Base-by-base conservation (phyloP, 1,139 yeast species). In the Protomyces pachydermus region DNA sequence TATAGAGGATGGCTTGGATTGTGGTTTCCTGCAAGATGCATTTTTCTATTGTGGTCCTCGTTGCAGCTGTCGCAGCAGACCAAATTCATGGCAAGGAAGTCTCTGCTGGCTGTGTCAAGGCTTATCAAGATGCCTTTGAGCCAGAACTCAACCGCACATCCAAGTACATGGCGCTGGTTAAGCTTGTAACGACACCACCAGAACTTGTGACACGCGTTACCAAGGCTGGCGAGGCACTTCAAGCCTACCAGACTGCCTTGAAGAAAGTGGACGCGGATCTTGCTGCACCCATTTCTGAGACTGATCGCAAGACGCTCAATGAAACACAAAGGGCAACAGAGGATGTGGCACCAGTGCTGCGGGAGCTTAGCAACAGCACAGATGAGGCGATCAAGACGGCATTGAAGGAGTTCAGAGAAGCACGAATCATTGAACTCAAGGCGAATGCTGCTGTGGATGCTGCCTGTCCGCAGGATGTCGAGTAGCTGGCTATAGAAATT, bases 51-150 rank as follows among this genome's bases (percentile, higher is more conserved):
- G 4, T 37, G 23, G 10, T 42, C 8, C 48, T 42, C 12, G 9
- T 18, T 16, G 25, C 25, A 16, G 18, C 14, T 20, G 48, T n/a
- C 5, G 48, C 48, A 10, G 48, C 25, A 18, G 48, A 42, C 9
- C 45, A 56, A 37, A 56, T 56, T 14, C 60, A 56, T 20, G 60
- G 60, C 51, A 56, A 56, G 48, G 60, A 56, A 12, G 60, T 56
- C 35, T 34, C 60, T 56, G 46, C 42, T 46, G 23, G 16, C 20
- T 45, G 60, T 35, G 28, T 32, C 18, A 18, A 35, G 6, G 60
- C 60, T 16, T 56, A 56, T 32, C 42, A 28, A 51, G 60, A 38
- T 23, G 60, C 60, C 9, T 56, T 56, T 18, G 39, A 28, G 42
- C 60, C 60, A 3, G 60, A 56, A 23, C 20, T 20, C 9, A 56